A percentile compares a stretch with the other conserved stretches of the same genome.
Conservation (phyloP, 2,329 filamentous ascomycete species). For the Ophiostoma tasmaniense region DNA sequence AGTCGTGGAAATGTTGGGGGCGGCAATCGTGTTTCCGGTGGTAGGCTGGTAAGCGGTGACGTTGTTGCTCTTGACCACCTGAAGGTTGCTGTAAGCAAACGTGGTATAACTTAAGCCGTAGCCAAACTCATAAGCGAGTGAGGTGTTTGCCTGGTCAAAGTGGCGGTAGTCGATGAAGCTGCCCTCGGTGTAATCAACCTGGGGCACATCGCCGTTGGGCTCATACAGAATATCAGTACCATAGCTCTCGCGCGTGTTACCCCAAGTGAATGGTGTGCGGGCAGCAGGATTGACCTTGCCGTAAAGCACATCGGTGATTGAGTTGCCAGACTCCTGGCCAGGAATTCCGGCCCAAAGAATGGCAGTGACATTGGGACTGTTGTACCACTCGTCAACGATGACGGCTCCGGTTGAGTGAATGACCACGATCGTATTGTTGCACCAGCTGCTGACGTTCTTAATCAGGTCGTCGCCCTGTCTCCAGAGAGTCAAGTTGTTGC, state of each 20-base stretch:
- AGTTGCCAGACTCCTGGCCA: constrained; percentile 75
- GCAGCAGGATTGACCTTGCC: constrained; percentile 69
- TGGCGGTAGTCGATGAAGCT: constrained; percentile 74
- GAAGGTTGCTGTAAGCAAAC: constrained; percentile 64
- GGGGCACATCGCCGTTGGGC: constrained; percentile 55
- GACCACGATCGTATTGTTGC: constrained; percentile 85
- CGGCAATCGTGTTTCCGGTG: constrained; percentile 49
- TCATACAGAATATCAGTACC: constrained; percentile 58
- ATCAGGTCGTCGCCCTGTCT: constrained; percentile 71
- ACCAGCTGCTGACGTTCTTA: constrained; percentile 65
- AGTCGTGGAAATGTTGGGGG: constrained; percentile 53
- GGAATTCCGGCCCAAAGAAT: constrained; percentile 77
- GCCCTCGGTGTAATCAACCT: constrained; percentile 67
- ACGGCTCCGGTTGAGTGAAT: constrained; percentile 81
- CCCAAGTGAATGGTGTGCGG: constrained; percentile 75
- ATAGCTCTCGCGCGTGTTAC: constrained; percentile 57
- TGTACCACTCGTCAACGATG: constrained; percentile 63
- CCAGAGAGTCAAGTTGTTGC: constrained; percentile 90
- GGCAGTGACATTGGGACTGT: constrained; percentile 71
- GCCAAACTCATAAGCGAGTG: constrained; percentile 73
- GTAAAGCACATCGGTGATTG: constrained; percentile 75
- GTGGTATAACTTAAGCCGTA: constrained; percentile 73
- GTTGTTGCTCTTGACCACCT: constrained; percentile 40
- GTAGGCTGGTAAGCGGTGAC: constrained; percentile 49
- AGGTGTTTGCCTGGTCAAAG: constrained; percentile 58